Conservation (phyloP, 2,329 filamentous ascomycete species). For the Westerdykella ornata region DNA sequence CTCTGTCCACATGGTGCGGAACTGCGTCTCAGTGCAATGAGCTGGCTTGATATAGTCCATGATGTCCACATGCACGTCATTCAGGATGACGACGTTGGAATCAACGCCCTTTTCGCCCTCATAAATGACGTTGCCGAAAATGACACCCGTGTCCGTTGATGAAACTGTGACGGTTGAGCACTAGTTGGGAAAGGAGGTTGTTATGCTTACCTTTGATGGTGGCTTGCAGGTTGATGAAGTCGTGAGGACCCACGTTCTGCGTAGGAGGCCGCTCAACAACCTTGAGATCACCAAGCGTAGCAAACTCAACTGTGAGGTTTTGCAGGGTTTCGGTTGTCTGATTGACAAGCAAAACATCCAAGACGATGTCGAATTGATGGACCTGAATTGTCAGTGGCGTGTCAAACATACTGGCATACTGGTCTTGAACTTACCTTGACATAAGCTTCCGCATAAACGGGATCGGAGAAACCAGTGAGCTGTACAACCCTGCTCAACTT, state of each 20-base stretch:
- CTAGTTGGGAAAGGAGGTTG: not conserved
- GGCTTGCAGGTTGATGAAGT: conserved; percentile 97
- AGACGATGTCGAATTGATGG: conserved; percentile 95
- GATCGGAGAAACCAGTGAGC: conserved; percentile 94
- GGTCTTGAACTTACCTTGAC: conserved; percentile 58
- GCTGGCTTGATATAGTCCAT: conserved; percentile 99
- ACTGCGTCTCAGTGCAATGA: conserved; percentile 93
- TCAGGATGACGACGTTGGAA: conserved; percentile 94
- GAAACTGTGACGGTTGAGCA: conserved; percentile 53
- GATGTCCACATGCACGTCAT: conserved; percentile 96
- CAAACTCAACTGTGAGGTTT: conserved; percentile 95
- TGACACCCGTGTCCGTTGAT: conserved; percentile 94
- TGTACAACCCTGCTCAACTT: conserved; percentile 96
- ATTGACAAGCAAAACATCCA: conserved; percentile 94
- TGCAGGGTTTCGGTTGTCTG: conserved; percentile 95
- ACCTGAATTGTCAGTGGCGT: conserved; percentile 42
- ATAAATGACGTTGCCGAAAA: conserved; percentile 98
- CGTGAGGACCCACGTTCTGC: conserved; percentile 88
- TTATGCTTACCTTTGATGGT: conserved; percentile 90
- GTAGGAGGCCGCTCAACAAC: conserved; percentile 95
- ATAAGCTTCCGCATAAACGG: conserved; percentile 97
- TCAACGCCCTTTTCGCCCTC: conserved; percentile 61
- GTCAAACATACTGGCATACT: not conserved
- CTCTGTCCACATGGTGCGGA: conserved; percentile 99
- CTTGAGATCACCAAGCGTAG: conserved; percentile 95